Evolutionary conservation across 176 grass and related monocot genomes (phyloP), one percentile per base, ranked within the genome.

Genomic region (Triticum monococcum): DNA sequence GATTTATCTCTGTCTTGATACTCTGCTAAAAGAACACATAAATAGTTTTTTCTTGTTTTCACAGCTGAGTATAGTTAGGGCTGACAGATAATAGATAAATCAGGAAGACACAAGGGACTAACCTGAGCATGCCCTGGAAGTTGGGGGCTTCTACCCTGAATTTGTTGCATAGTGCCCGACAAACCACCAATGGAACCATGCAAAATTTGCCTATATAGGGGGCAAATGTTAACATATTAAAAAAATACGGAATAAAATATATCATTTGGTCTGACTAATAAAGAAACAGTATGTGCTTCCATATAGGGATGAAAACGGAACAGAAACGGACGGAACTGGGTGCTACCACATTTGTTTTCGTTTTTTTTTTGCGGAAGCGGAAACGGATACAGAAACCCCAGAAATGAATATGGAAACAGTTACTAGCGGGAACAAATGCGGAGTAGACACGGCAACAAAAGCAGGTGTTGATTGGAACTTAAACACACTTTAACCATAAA

Each of bases 1-100:
- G 83, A 93, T 97, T 99, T 48, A 95, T 93, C 83, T 99, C 97
- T 71, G 77, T 92, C 88, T 99, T 99, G 68, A 99, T 99, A 78
- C 78, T 83, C 97, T 99, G 89, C 72, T 35, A 66, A 85, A 79
- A n/a, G 79, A 32, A 77, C 74, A 75, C 37, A 92, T n/a, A 45
- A 87, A 81, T 82, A 81, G 23, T 78, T 37, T 76, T 9, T 83
- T 28, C 28, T 62, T 38, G 26, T 31, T 26, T 61, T 32, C 12
- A 18, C 22, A 8, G 61, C 56, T 74, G 5, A n/a, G 16, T 61
- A 84, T 62, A 28, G 77, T 77, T 54, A 61, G 77, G 80, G 20
- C 45, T 25, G 40, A 46, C 25, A 71, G 8, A 81, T 50, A 83
- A 38, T 36, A 45, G 50, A 69, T 28, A 89, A 30, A 77, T 32